phyloP scores from a whole-genome alignment of 495 filamentous ascomycete species.

The Neurospora tetraspora region DNA sequence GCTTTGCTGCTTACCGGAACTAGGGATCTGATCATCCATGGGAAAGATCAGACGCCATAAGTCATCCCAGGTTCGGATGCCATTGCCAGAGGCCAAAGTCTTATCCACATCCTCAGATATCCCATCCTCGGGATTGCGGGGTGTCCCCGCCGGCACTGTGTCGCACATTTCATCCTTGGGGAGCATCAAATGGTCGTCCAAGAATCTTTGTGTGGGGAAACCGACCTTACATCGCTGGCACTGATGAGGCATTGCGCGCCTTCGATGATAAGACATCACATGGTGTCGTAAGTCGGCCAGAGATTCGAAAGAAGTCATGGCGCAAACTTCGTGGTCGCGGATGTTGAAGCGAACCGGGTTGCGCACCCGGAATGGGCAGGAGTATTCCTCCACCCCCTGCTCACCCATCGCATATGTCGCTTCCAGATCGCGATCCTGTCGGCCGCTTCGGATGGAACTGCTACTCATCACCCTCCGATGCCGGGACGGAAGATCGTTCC shows the following conservation, averaged over 20 bases:
- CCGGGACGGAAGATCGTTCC: not conserved
- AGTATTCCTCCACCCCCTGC: constrained; percentile 2
- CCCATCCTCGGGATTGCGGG: constrained; percentile 16
- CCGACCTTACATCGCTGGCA: constrained; percentile 16
- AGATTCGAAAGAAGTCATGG: constrained; percentile 11
- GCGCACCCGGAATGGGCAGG: constrained; percentile 29
- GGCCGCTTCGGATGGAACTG: not conserved
- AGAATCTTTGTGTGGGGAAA: constrained; percentile 1
- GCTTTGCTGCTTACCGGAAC: constrained; percentile 10
- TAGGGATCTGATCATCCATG: constrained; percentile 4
- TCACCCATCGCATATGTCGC: not conserved
- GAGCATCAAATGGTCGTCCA: constrained; percentile 11
- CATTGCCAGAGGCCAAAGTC: not conserved
- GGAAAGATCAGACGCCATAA: constrained; percentile 18
- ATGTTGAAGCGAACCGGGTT: constrained; percentile 29
- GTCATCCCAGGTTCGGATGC: constrained; percentile 11
- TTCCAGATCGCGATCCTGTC: not conserved
- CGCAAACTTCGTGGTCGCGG: constrained; percentile 23
- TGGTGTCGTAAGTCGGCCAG: constrained; percentile 17
- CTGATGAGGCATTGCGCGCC: not conserved
- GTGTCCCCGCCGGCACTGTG: not conserved
- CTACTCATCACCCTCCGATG: not conserved
- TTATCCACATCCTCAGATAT: constrained; percentile 7
- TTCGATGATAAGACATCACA: constrained; percentile 9
- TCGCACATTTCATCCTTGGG: constrained; percentile 22